Evolutionary conservation across 345 rosid genomes (phyloP).

Genomic region (Gossypium mustelinum): DNA sequence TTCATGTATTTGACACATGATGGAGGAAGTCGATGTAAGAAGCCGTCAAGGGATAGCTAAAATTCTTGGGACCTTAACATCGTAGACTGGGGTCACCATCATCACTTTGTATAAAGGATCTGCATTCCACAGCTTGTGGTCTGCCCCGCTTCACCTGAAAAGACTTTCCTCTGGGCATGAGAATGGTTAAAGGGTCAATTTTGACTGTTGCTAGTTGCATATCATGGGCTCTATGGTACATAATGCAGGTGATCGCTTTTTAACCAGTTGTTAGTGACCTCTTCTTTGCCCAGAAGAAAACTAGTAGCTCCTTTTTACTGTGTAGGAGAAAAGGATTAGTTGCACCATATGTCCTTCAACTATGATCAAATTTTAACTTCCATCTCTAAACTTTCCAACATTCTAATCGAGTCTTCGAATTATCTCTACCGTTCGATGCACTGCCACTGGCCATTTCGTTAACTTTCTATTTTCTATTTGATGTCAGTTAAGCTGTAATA

Average conservation of each 20-base stretch:
- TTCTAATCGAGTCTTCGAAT: no score
- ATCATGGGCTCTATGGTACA: conserved; percentile 48
- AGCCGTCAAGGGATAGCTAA: conserved; percentile 47
- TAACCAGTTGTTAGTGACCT: no score
- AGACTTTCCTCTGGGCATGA: conserved; percentile 23
- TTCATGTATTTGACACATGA: conserved; percentile 13
- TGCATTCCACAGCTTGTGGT: conserved; percentile 24
- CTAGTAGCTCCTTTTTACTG: no score
- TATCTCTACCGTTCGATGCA: no score
- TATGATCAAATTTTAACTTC: no score
- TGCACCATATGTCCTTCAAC: no score
- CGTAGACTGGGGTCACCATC: conserved; percentile 45
- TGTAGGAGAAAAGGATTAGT: no score
- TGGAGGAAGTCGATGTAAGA: conserved; percentile 48
- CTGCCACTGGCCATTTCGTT: no score
- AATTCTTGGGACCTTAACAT: conserved; percentile 45
- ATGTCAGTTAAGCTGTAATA: no score
- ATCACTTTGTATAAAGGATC: conserved; percentile 58
- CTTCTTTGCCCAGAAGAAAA: no score
- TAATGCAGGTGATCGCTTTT: conserved; percentile 47
- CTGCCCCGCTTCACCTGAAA: conserved; percentile 34
- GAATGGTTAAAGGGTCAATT: conserved; percentile 50
- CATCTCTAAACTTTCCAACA: no score
- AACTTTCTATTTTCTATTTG: no score
- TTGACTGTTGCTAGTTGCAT: conserved; percentile 49